Evolutionary conservation across 495 filamentous ascomycete species (phyloP).

Genomic region (Xylaria acuta): DNA sequence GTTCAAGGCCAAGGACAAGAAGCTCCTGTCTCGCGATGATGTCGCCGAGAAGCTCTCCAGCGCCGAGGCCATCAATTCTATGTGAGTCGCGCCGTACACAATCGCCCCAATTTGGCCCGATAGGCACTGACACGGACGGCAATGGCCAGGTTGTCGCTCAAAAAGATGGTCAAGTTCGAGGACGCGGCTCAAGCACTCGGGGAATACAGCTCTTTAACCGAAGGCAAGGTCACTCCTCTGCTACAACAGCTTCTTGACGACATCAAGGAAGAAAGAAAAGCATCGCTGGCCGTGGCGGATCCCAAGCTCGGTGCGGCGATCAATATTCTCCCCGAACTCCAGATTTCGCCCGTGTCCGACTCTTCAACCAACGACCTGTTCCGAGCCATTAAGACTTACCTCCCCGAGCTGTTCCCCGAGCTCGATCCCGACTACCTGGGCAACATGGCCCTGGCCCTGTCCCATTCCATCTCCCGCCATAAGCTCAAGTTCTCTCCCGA

Average conservation of each 20-base stretch:
- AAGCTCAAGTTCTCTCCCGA: constrained; percentile 99
- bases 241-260: constrained; percentile 80
- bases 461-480: constrained; percentile 96
- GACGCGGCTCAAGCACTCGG: constrained; percentile 85
- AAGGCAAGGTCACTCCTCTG: constrained; percentile 95
- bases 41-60: constrained; percentile 74
- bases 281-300: constrained; percentile 92
- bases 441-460: constrained; percentile 93
- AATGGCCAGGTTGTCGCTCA: constrained; percentile 78
- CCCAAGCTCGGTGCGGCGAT: constrained; percentile 93
- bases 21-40: constrained; percentile 86
- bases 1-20: constrained; percentile 98
- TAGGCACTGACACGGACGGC: not conserved
- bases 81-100: constrained; percentile 65
- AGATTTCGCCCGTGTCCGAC: constrained; percentile 85
- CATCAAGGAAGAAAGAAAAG: constrained; percentile 97
- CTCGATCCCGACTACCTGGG: constrained; percentile 83
- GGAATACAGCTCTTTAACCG: constrained; percentile 84
- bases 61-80: constrained; percentile 81
- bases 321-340: constrained; percentile 83
- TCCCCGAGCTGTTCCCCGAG: constrained; percentile 89
- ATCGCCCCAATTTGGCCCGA: not conserved
- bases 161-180: constrained; percentile 96
- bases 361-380: constrained; percentile 85
- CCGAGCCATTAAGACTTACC: constrained; percentile 89